A percentile compares a stretch with the other conserved stretches of the same genome.
phyloP scores from a whole-genome alignment of 2,329 filamentous ascomycete species.

The Ascochyta fabae region DNA sequence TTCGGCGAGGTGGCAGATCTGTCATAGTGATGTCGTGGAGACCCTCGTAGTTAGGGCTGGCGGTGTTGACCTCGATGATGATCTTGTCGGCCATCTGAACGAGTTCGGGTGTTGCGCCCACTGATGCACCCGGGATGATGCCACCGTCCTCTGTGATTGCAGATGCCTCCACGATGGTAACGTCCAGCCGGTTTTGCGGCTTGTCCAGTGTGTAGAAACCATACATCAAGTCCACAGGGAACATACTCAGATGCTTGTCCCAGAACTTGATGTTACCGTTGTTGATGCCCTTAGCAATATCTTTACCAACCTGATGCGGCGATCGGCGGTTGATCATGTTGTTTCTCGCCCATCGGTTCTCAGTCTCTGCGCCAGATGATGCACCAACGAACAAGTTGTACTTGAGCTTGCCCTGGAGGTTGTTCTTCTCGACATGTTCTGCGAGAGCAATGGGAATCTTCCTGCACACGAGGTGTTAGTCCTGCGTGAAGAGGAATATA shows the following conservation, averaged over 20 bases:
- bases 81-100: constrained; percentile 93
- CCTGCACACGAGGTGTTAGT: constrained; percentile 52
- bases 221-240: constrained; percentile 84
- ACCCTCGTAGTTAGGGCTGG: constrained; percentile 80
- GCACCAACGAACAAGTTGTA: constrained; percentile 90
- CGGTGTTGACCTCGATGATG: constrained; percentile 91
- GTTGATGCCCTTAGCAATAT: constrained; percentile 90
- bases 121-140: constrained; percentile 84
- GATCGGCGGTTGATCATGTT: constrained; percentile 89
- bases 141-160: constrained; percentile 89
- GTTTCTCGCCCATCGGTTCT: constrained; percentile 86
- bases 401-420: constrained; percentile 80
- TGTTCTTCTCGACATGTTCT: constrained; percentile 88
- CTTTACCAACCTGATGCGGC: constrained; percentile 89
- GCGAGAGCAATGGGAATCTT: constrained; percentile 84
- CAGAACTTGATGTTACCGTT: constrained; percentile 89
- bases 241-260: constrained; percentile 94
- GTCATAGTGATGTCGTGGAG: constrained; percentile 91
- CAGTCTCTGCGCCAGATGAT: constrained; percentile 87
- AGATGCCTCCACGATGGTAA: constrained; percentile 83
- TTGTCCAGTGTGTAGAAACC: constrained; percentile 84
- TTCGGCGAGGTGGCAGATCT: constrained; percentile 79
- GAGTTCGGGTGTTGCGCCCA: constrained; percentile 84
- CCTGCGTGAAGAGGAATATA: constrained; percentile 6
- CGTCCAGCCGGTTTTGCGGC: constrained; percentile 75